These are phyloP conservation scores for Trametes cingulata DNA, from an alignment of 768 basidiomycete species.

Conservation along the genomic window DNA sequence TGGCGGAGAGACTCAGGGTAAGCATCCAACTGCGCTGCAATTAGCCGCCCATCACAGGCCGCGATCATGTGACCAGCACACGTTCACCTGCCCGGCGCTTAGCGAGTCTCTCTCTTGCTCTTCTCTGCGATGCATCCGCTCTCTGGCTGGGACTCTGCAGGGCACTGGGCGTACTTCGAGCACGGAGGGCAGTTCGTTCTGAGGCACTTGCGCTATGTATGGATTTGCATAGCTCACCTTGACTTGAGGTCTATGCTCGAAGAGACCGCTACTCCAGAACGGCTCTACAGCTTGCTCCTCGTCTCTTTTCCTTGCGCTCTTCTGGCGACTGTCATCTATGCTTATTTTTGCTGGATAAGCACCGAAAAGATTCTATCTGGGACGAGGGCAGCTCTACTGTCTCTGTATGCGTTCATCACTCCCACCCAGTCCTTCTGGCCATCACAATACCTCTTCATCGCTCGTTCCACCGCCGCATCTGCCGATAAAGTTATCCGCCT, in stretches of 20 bases:
- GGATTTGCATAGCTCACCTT: too few relatives aligned
- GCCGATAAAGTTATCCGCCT: background rate
- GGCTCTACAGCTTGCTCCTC: background rate
- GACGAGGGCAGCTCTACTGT: conserved; percentile 4
- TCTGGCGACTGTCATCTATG: background rate
- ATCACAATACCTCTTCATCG: conserved; percentile 5
- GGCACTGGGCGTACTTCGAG: background rate
- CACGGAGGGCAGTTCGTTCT: too few relatives aligned
- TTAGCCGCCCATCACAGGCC: background rate
- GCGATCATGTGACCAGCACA: background rate
- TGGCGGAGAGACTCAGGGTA: background rate
- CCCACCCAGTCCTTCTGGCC: conserved; percentile 26
- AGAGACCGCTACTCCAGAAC: background rate
- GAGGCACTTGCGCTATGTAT: too few relatives aligned
- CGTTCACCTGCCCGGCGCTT: too few relatives aligned
- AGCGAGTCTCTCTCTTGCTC: background rate
- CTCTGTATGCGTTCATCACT: conserved; percentile 16
- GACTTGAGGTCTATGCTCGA: background rate
- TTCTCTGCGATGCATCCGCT: background rate
- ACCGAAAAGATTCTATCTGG: background rate
- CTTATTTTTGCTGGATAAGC: too few relatives aligned
- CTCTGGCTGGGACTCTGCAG: background rate
- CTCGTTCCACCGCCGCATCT: background rate
- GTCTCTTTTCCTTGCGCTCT: background rate
- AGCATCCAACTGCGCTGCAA: background rate